Base-by-base conservation (phyloP, 805 yeast genomes). In the Hanseniaspora taiwanica region DNA sequence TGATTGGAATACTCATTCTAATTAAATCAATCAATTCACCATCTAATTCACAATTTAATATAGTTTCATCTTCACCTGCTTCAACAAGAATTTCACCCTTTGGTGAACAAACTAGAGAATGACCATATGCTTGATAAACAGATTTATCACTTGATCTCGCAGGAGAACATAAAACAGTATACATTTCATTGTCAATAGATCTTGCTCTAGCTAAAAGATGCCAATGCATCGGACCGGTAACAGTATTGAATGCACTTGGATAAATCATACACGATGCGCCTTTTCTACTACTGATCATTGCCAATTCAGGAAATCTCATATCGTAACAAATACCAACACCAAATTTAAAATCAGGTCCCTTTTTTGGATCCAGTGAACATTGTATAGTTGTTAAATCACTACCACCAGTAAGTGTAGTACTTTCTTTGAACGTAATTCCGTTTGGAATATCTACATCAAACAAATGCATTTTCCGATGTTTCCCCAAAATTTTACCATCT, bases 371-470 rank as follows among this genome's bases (percentile, higher is more conserved):
- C 20, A 37, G 25, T 7, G 23, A 9, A 21, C 32, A 4, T 4
- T 32, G 27, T 5, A 59, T 38, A 6, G 85, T 80, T 1, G 98
- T 85, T 32, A 93, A 80, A 54, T 79, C 78, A 49, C 72, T 66
- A 19, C 96, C 97, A 9, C 85, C 84, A 8, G 80, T 70, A 44
- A 91, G 66, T 2, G 83, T 72, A 21, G 67, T 68, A 36, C 84
- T 76, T 57, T 89, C 98, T 55, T 80, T 76, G 66, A 89, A 89
- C 10, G 86, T 74, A 55, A 91, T 86, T 39, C 89, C 87, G 36
- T 80, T 79, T 1, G 96, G 96, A 40, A 89, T 85, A 48, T 85
- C 91, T 42, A 89, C 83, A 55, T 89, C 97, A 53, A 89, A 89
- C 46, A 89, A 60, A 56, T 89, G 98, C 2, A 76, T 87, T 54